Evolutionary conservation across 129 eudicot species (phyloP), one percentile per base, ranked within the genome.

Genomic region (Chrysanthemum lavandulifolium): DNA sequence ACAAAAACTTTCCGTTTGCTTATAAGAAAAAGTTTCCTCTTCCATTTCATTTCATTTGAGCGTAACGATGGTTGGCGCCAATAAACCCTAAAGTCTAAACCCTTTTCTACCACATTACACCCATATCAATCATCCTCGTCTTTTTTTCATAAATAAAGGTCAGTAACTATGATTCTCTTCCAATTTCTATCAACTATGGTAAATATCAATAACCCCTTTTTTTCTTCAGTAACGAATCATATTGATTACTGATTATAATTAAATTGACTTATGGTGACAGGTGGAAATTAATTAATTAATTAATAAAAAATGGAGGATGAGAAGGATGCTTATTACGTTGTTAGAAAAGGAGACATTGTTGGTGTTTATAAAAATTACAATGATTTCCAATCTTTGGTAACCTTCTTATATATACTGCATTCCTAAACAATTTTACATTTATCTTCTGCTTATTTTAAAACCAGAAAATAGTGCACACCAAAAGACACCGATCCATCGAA

Each of bases 311-410:
- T 90, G 97, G 98, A 80, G 51, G 86, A 90, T 29, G 97, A 88
- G 51, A 88, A 70, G 70, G 91, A 88, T 10, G 97, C 96, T 29
- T 95, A 79, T 82, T 94, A 90, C 73, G 88, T 90, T 13, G 99
- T 94, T 25, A 67, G 90, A 58, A 95, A 85, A 69, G 97, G 97
- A 63, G 96, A 90, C 63, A 65, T 76, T 36, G 80, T 86, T 64
- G 99, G 97, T 40, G 85, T 95, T 1, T 95, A 95, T 84, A 84
- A 75, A 40, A 84, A 79, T 79, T 70, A 82, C 45, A 84, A 61
- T 75, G 94, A 90, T 69, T 82, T 85, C 33, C 91, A 94, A 78
- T 79, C 83, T 15, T 79, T 81, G 61, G 74, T 78, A 71, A 62
- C 51, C 6, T 86, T 33, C 5, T 29, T 29, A 2, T 3, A 29